Base-by-base conservation (phyloP, 768 basidiomycete species). In the Amanita brunnescens region DNA sequence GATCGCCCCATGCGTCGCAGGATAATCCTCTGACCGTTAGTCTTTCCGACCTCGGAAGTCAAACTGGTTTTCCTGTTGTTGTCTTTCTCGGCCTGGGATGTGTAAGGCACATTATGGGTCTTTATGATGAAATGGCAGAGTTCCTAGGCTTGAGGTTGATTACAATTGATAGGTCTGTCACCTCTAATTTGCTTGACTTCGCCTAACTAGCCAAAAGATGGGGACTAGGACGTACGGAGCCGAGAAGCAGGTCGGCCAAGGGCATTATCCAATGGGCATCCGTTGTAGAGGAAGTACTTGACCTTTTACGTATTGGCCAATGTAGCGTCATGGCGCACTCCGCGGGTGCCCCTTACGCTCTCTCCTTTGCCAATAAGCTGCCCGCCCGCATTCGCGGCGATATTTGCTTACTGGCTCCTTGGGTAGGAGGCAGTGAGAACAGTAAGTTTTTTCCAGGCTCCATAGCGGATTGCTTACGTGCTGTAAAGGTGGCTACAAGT, bases 71-170 rank as follows among this genome's bases (percentile, higher is more conserved):
- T 59, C 95, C 95, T 0, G 79, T 98, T 7, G 70, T 99, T 20
- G 79, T 98, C 20, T 99, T 95, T 64, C 79, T 99, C 54, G 95
- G 95, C 2, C 64, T 98, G 42, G 95, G 94, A 13, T 91, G 91
- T 61, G 95, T 98, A 3, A 79, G 95, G 35, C 93, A 98, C 65
- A 78, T 97, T 52, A 87, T 96, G 77, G 93, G 90, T 12, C 68
- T 98, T 43, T 98, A 93, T 63, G 95, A 98, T 64, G 95, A 99
- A 62, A 87, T 97, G 81, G 95, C 95, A 3, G 81, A 85, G 54
- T 87, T 85, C 52, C 68, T 95, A 52, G 85, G 85, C 5, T 74
- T 99, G 32, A 74, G 95, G 50, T 72, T 99, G 49, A 93, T 99
- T 59, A 94, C 93, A 41, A 85, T 99, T 57, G 95, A 99, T 67